Conservation (phyloP, 768 basidiomycete genomes). For the Tylopilus balloui region DNA sequence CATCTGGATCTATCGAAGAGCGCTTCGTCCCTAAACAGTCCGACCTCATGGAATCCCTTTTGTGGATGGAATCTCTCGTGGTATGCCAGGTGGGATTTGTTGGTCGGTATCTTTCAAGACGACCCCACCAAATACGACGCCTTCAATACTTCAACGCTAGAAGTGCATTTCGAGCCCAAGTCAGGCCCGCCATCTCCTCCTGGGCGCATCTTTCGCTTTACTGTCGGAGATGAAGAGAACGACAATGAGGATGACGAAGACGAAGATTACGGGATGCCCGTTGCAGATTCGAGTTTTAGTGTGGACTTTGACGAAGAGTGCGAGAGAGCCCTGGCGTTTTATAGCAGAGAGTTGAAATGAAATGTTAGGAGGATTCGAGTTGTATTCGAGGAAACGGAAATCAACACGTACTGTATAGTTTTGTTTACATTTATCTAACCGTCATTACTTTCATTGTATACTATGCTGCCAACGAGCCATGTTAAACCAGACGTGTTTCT, state of each 20-base stretch:
- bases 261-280: slow-evolving; percentile 25
- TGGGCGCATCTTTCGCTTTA: slow-evolving; percentile 19
- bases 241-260: slow-evolving; percentile 24
- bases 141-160: not conserved
- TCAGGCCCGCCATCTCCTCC: not conserved
- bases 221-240: slow-evolving; percentile 18
- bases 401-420: slow-evolving; percentile 14
- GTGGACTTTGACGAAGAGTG: slow-evolving; percentile 25
- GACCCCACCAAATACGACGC: slow-evolving; percentile 19
- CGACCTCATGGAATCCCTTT: slow-evolving; percentile 9
- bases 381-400: not conserved
- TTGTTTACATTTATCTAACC: slow-evolving; percentile 21
- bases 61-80: slow-evolving; percentile 44
- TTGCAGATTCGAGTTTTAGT: slow-evolving; percentile 17
- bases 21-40: slow-evolving; percentile 8
- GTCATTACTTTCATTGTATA: slow-evolving; percentile 6
- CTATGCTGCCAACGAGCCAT: slow-evolving; percentile 3
- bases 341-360: slow-evolving; percentile 9
- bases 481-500: not conserved
- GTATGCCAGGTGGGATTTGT: slow-evolving; percentile 52
- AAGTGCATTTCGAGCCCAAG: not conserved
- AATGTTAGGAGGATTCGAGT: not conserved
- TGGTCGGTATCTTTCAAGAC: slow-evolving; percentile 40
- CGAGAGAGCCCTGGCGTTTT: slow-evolving; percentile 25
- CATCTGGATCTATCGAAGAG: not conserved